Percentiles rank a stretch among this genome's conserved stretches.
phyloP scores from a whole-genome alignment of 768 basidiomycete species.

The Postia placenta region DNA sequence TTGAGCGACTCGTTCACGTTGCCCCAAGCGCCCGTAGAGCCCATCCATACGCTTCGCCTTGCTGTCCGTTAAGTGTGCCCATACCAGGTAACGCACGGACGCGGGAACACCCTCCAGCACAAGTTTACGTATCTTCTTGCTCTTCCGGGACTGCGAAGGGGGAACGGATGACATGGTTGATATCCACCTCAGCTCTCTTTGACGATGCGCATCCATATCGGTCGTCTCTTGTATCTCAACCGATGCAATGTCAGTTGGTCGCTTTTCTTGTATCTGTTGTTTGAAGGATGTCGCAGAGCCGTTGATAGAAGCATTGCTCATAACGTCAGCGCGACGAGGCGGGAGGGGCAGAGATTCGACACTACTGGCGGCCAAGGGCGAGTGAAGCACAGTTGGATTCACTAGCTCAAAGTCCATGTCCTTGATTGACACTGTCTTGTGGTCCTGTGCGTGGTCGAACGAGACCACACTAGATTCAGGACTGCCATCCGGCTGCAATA shows the following conservation, averaged over 20 bases:
- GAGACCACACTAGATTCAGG: constrained; percentile 2
- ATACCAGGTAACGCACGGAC: constrained; percentile 78
- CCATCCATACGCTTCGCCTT: constrained; percentile 64
- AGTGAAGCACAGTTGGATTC: constrained; percentile 43
- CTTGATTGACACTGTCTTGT: constrained; percentile 65
- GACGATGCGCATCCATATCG: constrained; percentile 54
- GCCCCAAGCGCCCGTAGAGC: constrained; percentile 59
- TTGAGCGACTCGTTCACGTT: constrained; percentile 44
- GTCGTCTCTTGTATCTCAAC: too few relatives aligned
- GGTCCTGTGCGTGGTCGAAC: constrained; percentile 29
- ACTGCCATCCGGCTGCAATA: constrained; percentile 27
- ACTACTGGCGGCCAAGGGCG: constrained; percentile 12
- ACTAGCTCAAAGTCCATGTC: constrained; percentile 82
- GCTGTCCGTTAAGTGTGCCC: constrained; percentile 76
- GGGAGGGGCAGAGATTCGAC: constrained; percentile 11
- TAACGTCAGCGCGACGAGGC: too few relatives aligned
- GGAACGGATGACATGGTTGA: constrained; percentile 47
- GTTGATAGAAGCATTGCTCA: too few relatives aligned
- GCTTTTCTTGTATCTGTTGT: background rate
- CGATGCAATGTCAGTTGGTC: too few relatives aligned
- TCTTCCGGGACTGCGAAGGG: constrained; percentile 63
- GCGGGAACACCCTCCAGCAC: constrained; percentile 74
- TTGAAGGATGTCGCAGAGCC: too few relatives aligned
- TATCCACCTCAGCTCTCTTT: constrained; percentile 77
- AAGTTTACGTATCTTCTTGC: constrained; percentile 72